Conservation (phyloP, 1,284 basidiomycete genomes). For the Volvariella surrecta region DNA sequence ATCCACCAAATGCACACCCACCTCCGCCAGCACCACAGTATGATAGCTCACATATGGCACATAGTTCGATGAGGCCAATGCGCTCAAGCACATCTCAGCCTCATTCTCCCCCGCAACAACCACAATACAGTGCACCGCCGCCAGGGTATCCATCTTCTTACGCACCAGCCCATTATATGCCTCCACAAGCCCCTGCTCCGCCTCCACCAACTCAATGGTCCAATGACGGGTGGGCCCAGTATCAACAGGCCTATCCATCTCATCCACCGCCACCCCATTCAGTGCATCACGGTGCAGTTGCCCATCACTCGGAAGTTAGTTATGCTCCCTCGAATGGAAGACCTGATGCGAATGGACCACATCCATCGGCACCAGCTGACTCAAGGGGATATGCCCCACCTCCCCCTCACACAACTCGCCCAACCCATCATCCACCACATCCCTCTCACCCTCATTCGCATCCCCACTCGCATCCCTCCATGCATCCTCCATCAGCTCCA, state of each 20-base stretch:
- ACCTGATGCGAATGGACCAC: too few relatives aligned
- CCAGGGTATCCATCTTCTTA: constrained; percentile 6
- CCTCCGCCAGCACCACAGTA: constrained; percentile 5
- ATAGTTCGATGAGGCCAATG: background rate
- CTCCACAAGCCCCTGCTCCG: constrained; percentile 8
- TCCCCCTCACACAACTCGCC: too few relatives aligned
- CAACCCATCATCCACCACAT: too few relatives aligned
- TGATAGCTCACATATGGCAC: constrained; percentile 1
- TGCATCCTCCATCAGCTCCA: too few relatives aligned
- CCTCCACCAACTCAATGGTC: constrained; percentile 11
- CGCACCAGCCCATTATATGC: constrained; percentile 4
- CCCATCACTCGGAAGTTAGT: too few relatives aligned
- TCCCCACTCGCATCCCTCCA: too few relatives aligned
- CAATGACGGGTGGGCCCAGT: constrained; percentile 20
- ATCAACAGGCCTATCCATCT: constrained; percentile 12
- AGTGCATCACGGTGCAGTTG: too few relatives aligned
- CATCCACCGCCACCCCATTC: constrained; percentile 16
- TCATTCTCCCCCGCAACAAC: constrained; percentile 11
- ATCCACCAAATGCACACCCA: constrained; percentile 7
- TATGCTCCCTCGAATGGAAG: too few relatives aligned
- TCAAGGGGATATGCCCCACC: too few relatives aligned
- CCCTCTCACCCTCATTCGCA: too few relatives aligned
- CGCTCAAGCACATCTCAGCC: constrained; percentile 8
- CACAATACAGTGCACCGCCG: constrained; percentile 11
- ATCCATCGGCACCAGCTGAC: too few relatives aligned